Evolutionary conservation across 2,329 filamentous ascomycete genomes (phyloP), one percentile per base, ranked within the genome.

Genomic region (Raffaelea deltoideospora): DNA sequence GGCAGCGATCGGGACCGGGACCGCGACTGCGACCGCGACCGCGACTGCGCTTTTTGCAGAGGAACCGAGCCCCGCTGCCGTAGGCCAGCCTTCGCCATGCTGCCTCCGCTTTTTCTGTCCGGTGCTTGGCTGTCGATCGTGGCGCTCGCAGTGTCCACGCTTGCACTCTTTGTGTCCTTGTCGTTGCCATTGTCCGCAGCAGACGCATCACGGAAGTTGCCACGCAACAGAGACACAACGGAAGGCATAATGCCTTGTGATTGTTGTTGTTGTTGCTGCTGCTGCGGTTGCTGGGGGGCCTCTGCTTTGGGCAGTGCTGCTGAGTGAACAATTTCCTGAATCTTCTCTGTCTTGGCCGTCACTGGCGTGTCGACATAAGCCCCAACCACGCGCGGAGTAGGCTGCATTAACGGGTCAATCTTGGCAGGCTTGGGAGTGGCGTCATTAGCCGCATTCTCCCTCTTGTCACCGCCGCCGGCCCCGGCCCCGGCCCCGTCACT

Each of bases 301-400:
- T 45, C 48, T n/a, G n/a, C n/a, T n/a, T n/a, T n/a, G n/a, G n/a
- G n/a, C n/a, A n/a, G n/a, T n/a, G n/a, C n/a, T n/a, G n/a, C n/a
- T n/a, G n/a, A n/a, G n/a, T n/a, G n/a, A n/a, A n/a, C n/a, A n/a
- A 28, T 28, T 2, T 39, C 41, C 13, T 48, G 44, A n/a, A 35
- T 33, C 29, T 51, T 58, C 32, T 60, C 58, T 9, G 55, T 50
- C 44, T 58, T 63, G 30, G 57, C 48, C 5, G 65, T 67, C 8
- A 59, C 61, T 2, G 70, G 69, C 3, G 70, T 73, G 38, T 73
- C 68, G 10, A 74, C 60, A 41, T 65, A 75, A 3, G 70, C 70
- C 1, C 70, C 70, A 1, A 59, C 64, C 4, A 73, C 59, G 35
- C 54, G 62, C 3, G 70, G 70, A 3, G 70, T 74, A 7, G 67